phyloP scores from a whole-genome alignment of 108 stramenopile species.

The Nitzschia putrida region DNA sequence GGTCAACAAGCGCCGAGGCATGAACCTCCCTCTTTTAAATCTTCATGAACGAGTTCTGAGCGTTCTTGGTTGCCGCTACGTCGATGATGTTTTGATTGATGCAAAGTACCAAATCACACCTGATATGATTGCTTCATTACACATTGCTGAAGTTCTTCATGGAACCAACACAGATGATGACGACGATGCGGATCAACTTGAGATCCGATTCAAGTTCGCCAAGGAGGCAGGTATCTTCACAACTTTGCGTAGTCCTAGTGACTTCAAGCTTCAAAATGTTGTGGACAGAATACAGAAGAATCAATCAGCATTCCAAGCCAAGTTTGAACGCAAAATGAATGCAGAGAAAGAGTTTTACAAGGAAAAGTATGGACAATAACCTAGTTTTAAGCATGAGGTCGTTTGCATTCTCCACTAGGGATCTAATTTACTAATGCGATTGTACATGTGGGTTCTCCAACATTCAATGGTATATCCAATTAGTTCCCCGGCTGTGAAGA shows the following conservation, averaged over 20 bases:
- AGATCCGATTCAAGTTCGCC: constrained; percentile 56
- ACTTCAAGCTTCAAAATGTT: constrained; percentile 69
- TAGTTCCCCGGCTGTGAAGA: no score
- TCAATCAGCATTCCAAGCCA: constrained; percentile 67
- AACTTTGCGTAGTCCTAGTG: constrained; percentile 49
- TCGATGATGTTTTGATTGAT: constrained; percentile 97
- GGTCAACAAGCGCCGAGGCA: constrained; percentile 85
- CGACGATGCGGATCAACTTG: constrained; percentile 20
- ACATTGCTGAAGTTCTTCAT: constrained; percentile 73
- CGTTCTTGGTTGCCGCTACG: constrained; percentile 91
- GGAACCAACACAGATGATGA: constrained; percentile 55
- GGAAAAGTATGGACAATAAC: constrained; percentile 51
- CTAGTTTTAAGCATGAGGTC: no score
- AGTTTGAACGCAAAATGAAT: constrained; percentile 79
- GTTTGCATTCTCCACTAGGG: no score
- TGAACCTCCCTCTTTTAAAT: constrained; percentile 64
- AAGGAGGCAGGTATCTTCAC: constrained; percentile 62
- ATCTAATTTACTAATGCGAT: no score
- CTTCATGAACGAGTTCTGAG: constrained; percentile 93
- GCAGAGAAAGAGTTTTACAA: constrained; percentile 78
- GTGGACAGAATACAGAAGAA: constrained; percentile 71
- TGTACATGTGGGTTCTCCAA: no score
- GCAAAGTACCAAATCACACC: constrained; percentile 88
- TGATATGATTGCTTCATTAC: constrained; percentile 89
- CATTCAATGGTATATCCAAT: no score